These are phyloP conservation scores for Teratosphaeria epicoccoides DNA, from an alignment of 2,329 filamentous ascomycete genomes.

Conservation along the genomic window DNA sequence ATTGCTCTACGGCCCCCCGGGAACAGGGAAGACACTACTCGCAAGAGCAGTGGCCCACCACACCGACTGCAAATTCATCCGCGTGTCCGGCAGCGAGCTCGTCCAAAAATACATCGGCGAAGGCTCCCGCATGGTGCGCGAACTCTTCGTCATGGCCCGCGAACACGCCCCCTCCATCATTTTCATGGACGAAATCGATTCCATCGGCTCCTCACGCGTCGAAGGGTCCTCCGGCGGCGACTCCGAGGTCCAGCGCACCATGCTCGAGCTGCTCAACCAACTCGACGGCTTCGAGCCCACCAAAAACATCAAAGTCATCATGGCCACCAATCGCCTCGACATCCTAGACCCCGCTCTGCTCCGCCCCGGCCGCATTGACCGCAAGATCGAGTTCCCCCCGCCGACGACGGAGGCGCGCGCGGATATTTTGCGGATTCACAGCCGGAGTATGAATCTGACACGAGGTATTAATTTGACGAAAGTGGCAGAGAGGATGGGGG, in stretches of 20 bases:
- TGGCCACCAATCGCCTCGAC: slow-evolving; percentile 96
- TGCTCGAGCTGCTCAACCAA: slow-evolving; percentile 97
- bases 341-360: slow-evolving; percentile 92
- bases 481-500: slow-evolving; percentile 99
- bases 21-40: slow-evolving; percentile 92
- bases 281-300: slow-evolving; percentile 97
- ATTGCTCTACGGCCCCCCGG: slow-evolving; percentile 87
- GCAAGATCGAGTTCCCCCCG: slow-evolving; percentile 98
- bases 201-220: slow-evolving; percentile 92
- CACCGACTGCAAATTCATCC: slow-evolving; percentile 98
- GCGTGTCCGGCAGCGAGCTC: slow-evolving; percentile 88
- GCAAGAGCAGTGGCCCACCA: slow-evolving; percentile 95
- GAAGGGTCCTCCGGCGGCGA: slow-evolving; percentile 92
- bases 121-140: slow-evolving; percentile 94
- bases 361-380: slow-evolving; percentile 92
- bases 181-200: slow-evolving; percentile 99
- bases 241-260: slow-evolving; percentile 95
- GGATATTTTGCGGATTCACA: slow-evolving; percentile 96
- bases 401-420: slow-evolving; percentile 92
- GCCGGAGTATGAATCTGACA: slow-evolving; percentile 95
- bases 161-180: slow-evolving; percentile 98
- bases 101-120: slow-evolving; percentile 99
- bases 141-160: slow-evolving; percentile 97
- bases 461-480: slow-evolving; percentile 95
- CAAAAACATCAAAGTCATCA: slow-evolving; percentile 96